A percentile compares a stretch with the other conserved stretches of the same genome.
These are phyloP conservation scores for Nitzschia sp. DNA, from an alignment of 108 stramenopile species.

Conservation along the genomic window DNA sequence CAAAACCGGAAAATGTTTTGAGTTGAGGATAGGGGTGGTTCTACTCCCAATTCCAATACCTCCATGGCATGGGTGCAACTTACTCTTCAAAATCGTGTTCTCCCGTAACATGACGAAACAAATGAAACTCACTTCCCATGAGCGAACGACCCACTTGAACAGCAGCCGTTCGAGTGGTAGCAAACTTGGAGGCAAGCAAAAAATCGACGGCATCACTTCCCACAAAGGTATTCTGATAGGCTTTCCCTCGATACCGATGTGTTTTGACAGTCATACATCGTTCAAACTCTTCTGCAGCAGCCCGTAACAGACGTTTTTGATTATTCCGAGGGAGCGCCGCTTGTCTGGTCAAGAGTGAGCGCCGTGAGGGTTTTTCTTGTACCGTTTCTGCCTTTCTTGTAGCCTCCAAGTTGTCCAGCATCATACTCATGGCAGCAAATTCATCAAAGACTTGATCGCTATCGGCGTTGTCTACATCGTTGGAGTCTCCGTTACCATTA, in stretches of 20 bases:
- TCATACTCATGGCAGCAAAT: background rate
- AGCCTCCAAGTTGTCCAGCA: background rate
- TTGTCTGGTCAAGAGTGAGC: background rate
- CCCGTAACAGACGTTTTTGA: background rate
- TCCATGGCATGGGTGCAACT: background rate
- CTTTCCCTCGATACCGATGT: background rate
- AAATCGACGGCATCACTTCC: constrained; percentile 53
- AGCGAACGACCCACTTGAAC: constrained; percentile 50
- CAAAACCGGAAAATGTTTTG: no score
- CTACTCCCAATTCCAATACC: background rate
- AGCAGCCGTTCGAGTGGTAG: constrained; percentile 44
- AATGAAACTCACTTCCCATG: constrained; percentile 26
- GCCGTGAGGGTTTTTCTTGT: background rate
- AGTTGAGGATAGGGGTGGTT: no score
- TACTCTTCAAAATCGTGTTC: constrained; percentile 49
- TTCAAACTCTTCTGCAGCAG: constrained; percentile 2
- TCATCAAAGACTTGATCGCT: constrained; percentile 3
- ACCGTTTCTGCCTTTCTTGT: background rate
- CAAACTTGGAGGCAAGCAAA: constrained; percentile 41
- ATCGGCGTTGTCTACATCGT: background rate
- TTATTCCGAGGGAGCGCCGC: background rate
- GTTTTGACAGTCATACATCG: background rate
- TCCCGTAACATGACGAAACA: constrained; percentile 36
- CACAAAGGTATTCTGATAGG: constrained; percentile 43
- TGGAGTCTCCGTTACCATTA: constrained; percentile 30